phyloP scores from a whole-genome alignment of 805 yeast species.

The Nakazawaea pomicola region DNA sequence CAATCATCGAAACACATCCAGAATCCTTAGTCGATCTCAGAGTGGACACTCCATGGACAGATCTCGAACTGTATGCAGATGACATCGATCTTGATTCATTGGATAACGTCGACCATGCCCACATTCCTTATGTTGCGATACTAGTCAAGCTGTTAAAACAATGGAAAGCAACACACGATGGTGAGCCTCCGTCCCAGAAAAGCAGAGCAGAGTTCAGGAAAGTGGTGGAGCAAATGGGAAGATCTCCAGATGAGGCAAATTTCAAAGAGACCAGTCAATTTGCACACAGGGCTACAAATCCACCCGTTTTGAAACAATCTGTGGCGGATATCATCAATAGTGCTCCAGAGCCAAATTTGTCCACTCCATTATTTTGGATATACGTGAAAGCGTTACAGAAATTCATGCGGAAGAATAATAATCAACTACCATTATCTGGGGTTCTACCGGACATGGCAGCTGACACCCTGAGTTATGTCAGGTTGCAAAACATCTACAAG shows the following conservation, averaged over 20 bases:
- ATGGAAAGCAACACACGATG: conserved; percentile 27
- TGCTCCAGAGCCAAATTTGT: conserved; percentile 28
- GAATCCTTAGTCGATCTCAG: conserved; percentile 59
- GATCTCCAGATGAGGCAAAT: conserved; percentile 34
- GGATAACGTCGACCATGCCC: conserved; percentile 44
- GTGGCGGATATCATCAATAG: conserved; percentile 21
- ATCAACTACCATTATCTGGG: conserved; percentile 66
- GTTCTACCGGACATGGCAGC: conserved; percentile 87
- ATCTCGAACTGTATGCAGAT: conserved; percentile 46
- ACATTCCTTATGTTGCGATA: conserved; percentile 66
- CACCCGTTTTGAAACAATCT: conserved; percentile 27
- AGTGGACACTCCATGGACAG: conserved; percentile 68
- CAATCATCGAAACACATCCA: conserved; percentile 75
- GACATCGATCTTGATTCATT: conserved; percentile 42
- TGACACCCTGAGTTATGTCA: conserved; percentile 56
- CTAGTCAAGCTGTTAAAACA: conserved; percentile 47
- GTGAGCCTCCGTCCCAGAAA: conserved; percentile 20
- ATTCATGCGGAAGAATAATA: conserved; percentile 38
- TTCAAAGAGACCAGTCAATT: conserved; percentile 47
- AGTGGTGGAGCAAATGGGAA: conserved; percentile 31
- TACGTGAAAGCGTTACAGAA: conserved; percentile 46
- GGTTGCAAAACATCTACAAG: conserved; percentile 52
- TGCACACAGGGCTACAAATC: conserved; percentile 36
- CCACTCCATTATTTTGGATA: conserved; percentile 52
- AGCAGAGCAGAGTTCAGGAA: conserved; percentile 38